phyloP scores from a whole-genome alignment of 768 basidiomycete genomes.

The Tephrocybe sp. region DNA sequence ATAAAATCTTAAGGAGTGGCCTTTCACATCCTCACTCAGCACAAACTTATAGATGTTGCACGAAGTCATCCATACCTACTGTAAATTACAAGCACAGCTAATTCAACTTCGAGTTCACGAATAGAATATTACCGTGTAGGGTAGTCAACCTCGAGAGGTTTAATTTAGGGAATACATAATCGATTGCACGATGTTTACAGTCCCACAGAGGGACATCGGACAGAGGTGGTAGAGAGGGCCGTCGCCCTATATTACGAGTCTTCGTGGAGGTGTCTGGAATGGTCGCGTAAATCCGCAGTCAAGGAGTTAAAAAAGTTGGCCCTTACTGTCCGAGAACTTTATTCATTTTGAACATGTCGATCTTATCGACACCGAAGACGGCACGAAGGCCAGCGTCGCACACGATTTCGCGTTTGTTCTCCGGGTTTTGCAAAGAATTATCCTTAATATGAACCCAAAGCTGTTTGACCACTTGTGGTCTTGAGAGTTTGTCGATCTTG shows the following conservation, averaged over 20 bases:
- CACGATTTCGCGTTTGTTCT: constrained; percentile 78
- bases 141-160: background rate
- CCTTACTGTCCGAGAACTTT: constrained; percentile 78
- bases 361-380: constrained; percentile 76
- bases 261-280: constrained; percentile 34
- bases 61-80: background rate
- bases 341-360: constrained; percentile 97
- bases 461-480: constrained; percentile 88
- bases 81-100: background rate
- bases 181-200: background rate
- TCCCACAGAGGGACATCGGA: background rate
- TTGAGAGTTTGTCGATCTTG: constrained; percentile 65
- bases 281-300: background rate
- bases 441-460: constrained; percentile 88
- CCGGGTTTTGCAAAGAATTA: constrained; percentile 80
- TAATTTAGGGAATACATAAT: constrained; percentile 12
- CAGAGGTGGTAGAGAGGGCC: too few species aligned
- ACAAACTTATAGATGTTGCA: background rate
- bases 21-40: constrained; percentile 4
- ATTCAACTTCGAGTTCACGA: constrained; percentile 1
- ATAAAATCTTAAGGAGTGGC: background rate
- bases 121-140: background rate
- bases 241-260: too few species aligned
- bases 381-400: constrained; percentile 73
- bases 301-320: background rate